phyloP scores from a whole-genome alignment of 257 asterid species.

The Orobanche coerulescens region DNA sequence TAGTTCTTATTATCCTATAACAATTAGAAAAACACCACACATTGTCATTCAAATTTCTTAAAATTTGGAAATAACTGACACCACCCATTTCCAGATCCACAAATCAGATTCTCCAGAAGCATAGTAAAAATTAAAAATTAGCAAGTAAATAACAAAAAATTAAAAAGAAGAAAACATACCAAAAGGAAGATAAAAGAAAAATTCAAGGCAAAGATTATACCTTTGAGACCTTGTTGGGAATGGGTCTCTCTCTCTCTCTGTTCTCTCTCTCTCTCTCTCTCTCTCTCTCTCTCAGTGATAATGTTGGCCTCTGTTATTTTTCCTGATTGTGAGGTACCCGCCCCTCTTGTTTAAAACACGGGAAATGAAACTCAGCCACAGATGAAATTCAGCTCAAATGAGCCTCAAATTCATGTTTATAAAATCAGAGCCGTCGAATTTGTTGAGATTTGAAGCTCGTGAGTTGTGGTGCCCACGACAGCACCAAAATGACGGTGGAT shows the following conservation, averaged over 20 bases:
- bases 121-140: not conserved
- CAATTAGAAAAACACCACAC: constrained; percentile 5
- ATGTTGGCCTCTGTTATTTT: too few relatives aligned
- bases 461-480: constrained; percentile 38
- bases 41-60: too few relatives aligned
- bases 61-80: too few relatives aligned
- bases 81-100: too few relatives aligned
- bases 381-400: constrained; percentile 35
- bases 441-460: constrained; percentile 17
- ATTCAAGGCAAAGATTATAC: constrained; percentile 18
- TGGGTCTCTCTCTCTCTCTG: constrained; percentile 11
- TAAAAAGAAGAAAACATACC: too few relatives aligned
- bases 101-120: constrained; percentile 24
- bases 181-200: not conserved
- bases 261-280: not conserved
- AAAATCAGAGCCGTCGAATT: constrained; percentile 38
- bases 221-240: constrained; percentile 25
- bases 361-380: constrained; percentile 32
- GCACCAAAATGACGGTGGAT: constrained; percentile 26
- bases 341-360: constrained; percentile 32
- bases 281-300: constrained; percentile 5
- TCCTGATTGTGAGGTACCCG: too few relatives aligned
- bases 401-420: constrained; percentile 32
- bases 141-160: too few relatives aligned
- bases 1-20: too few relatives aligned